Conservation (phyloP, 257 asterid genomes). For the Penstemon newberryi region DNA sequence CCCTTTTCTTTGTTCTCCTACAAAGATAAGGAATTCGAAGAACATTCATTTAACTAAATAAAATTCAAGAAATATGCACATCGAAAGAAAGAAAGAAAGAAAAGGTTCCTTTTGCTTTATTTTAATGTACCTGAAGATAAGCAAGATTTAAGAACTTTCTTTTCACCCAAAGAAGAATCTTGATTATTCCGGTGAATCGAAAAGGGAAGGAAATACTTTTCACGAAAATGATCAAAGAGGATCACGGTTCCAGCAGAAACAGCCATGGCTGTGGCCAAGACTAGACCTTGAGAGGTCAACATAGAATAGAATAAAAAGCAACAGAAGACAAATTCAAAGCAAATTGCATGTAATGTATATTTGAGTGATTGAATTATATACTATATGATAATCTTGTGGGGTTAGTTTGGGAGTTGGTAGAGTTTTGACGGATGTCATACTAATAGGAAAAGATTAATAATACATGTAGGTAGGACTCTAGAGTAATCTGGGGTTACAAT, state of each 20-base stretch:
- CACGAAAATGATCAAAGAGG: slow-evolving; percentile 56
- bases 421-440: slow-evolving; percentile 1
- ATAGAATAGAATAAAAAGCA: slow-evolving; percentile 31
- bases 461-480: slow-evolving; percentile 2
- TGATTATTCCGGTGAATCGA: slow-evolving; percentile 10
- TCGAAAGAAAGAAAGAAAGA: neutral
- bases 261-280: slow-evolving; percentile 83
- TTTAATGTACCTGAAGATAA: slow-evolving; percentile 52
- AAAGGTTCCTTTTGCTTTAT: neutral
- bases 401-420: slow-evolving; percentile 25
- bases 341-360: neutral
- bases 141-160: slow-evolving; percentile 48
- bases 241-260: slow-evolving; percentile 73
- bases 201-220: slow-evolving; percentile 33
- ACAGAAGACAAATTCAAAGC: neutral
- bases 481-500: slow-evolving; percentile 22
- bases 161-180: slow-evolving; percentile 12
- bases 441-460: neutral
- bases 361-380: neutral
- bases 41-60: neutral
- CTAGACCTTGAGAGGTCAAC: slow-evolving; percentile 63
- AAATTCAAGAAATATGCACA: neutral
- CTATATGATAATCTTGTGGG: slow-evolving; percentile 20
- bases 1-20: slow-evolving; percentile 39
- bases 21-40: neutral